Evolutionary conservation across 257 asterid genomes (phyloP), one percentile per base, ranked within the genome.

Genomic region (Solanum chmielewskii): DNA sequence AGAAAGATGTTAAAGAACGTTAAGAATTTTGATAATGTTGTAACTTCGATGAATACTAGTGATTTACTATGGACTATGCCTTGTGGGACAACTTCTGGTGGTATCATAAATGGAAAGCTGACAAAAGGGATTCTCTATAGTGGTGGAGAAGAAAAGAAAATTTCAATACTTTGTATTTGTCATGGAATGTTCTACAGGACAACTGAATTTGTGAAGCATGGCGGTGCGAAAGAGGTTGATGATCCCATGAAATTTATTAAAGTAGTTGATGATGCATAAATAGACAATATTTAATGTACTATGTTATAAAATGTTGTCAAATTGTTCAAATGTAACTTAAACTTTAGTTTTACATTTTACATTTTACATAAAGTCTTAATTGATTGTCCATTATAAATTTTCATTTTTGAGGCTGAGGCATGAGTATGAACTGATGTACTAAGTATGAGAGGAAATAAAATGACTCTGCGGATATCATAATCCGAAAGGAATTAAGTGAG

Each of bases 171-270:
- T 16, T 90, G 89, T 52, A 74, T 81, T 77, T 90, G 90, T 69
- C 92, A 90, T 86, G 88, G 87, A 6, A 56, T 14, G 41, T 84
- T 85, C 33, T 76, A 88, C 35, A 41, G 89, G 1, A 74, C 90
- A 6, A 86, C 89, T 18, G 91, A 85, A 14, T 90, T 90, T 84
- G 92, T 88, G 23, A 89, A 85, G 89, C 90, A 90, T 64, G 88
- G 83, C 4, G 91, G 88, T 9, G 87, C 83, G 10, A 49, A 33
- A 33, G 83, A 86, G 21, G 77, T 86, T 31, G 82, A 31, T 35
- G 60, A 88, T 27, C 87, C 87, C 56, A 39, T 39, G 56, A 75
- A 39, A 8, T 41, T 21, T 23, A 75, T 75, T 21, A 23, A 75
- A 6, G 21, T 23, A 23, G 45, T 41, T 39, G 11, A 27, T 27